phyloP scores from a whole-genome alignment of 2,329 filamentous ascomycete species.

The Aspergillus awamori region DNA sequence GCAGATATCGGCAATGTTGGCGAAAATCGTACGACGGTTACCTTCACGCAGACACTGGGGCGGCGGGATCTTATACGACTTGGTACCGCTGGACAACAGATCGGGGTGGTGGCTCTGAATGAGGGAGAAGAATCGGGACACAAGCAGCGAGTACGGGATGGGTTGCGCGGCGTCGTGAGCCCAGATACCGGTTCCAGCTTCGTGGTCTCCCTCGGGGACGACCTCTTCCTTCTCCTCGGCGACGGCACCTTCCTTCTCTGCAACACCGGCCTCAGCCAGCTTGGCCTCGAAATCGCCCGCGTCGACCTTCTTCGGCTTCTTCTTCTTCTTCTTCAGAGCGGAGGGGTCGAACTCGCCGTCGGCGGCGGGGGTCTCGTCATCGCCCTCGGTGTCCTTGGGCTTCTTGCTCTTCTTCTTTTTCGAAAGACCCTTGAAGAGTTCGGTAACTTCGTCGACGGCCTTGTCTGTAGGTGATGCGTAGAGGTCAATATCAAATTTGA shows the following conservation, averaged over 20 bases:
- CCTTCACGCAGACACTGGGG: conserved; percentile 99
- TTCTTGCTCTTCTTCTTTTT: conserved; percentile 73
- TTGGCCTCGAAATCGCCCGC: conserved; percentile 69
- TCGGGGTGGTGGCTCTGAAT: conserved; percentile 97
- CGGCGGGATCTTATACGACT: conserved; percentile 98
- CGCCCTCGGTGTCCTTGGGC: conserved; percentile 57
- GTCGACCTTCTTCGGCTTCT: conserved; percentile 60
- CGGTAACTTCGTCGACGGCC: conserved; percentile 66
- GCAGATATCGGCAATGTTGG: conserved; percentile 98
- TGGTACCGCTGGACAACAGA: conserved; percentile 81
- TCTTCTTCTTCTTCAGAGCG: conserved; percentile 84
- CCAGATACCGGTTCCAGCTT: conserved; percentile 89
- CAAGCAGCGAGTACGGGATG: conserved; percentile 82
- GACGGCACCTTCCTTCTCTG: conserved; percentile 61
- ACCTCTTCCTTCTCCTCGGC: conserved; percentile 59
- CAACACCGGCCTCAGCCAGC: conserved; percentile 63
- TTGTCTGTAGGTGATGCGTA: conserved; percentile 50
- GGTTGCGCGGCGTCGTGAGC: conserved; percentile 74
- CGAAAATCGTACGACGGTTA: conserved; percentile 99
- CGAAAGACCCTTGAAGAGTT: conserved; percentile 68
- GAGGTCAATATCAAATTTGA: conserved; percentile 8
- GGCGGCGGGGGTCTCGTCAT: conserved; percentile 54
- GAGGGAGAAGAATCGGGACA: conserved; percentile 91
- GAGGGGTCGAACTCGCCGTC: conserved; percentile 66
- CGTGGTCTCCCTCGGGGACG: conserved; percentile 72